A percentile compares a stretch with the other conserved stretches of the same genome.
Evolutionary conservation across 164 flowering plant species (phyloP).

Genomic region (grape (Vitis vinifera)): DNA sequence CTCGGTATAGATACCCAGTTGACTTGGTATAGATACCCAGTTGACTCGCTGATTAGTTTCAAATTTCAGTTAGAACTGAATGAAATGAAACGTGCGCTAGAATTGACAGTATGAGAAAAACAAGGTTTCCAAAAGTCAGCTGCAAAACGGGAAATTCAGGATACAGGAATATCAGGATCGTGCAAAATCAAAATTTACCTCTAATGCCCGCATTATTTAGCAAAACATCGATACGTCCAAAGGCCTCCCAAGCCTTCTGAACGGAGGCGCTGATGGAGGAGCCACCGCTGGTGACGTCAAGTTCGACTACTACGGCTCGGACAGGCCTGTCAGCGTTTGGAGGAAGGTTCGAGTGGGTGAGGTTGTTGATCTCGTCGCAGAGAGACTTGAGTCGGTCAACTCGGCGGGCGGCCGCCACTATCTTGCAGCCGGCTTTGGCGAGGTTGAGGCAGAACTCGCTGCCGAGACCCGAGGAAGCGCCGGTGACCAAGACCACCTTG

Average conservation of each 20-base stretch:
- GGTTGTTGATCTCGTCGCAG: slow-evolving; percentile 57
- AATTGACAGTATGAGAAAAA: too few relatives aligned
- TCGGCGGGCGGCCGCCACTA: slow-evolving; percentile 79
- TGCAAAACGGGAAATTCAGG: too few relatives aligned
- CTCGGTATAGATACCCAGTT: too few relatives aligned
- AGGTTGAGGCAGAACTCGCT: slow-evolving; percentile 61
- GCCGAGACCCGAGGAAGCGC: slow-evolving; percentile 82
- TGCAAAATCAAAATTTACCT: slow-evolving; percentile 36
- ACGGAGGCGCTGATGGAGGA: slow-evolving; percentile 43
- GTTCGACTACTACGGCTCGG: slow-evolving; percentile 55
- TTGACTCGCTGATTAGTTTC: too few relatives aligned
- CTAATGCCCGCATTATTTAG: slow-evolving; percentile 76
- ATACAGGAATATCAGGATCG: too few relatives aligned
- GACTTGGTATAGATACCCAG: too few relatives aligned
- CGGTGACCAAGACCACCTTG: slow-evolving; percentile 71
- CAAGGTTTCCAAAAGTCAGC: too few relatives aligned
- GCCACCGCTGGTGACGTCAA: slow-evolving; percentile 55
- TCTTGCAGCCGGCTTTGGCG: slow-evolving; percentile 61
- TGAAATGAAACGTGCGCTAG: too few relatives aligned
- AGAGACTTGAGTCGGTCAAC: slow-evolving; percentile 55
- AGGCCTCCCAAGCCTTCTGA: slow-evolving; percentile 68
- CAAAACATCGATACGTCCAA: slow-evolving; percentile 71
- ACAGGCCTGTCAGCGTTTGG: neutral
- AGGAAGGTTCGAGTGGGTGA: slow-evolving; percentile 5
- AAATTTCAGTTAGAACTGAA: too few relatives aligned